Evolutionary conservation across 2,329 filamentous ascomycete genomes (phyloP).

Genomic region (Ascocoryne sarcoides): DNA sequence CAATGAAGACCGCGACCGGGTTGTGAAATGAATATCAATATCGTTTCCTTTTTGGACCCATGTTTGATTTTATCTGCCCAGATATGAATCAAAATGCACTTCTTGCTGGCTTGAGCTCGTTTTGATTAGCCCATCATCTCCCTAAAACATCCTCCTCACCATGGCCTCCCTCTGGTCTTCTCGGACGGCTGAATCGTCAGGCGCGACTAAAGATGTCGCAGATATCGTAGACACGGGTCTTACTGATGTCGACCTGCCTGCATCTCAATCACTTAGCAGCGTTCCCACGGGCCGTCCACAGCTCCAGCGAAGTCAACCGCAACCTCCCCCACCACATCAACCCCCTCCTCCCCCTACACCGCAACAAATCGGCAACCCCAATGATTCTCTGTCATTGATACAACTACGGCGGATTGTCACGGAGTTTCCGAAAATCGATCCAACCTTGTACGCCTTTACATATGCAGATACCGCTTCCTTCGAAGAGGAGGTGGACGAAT

Average conservation of each 20-base stretch:
- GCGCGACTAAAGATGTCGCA: conserved; percentile 16
- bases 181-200: conserved; percentile 9
- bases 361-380: conserved; percentile 32
- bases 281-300: conserved; percentile 24
- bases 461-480: conserved; percentile 67
- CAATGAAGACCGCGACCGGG: too few species aligned
- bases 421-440: conserved; percentile 62
- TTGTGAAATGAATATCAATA: too few species aligned
- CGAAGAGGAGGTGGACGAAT: conserved; percentile 89
- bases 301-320: conserved; percentile 31
- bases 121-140: too few species aligned
- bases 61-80: too few species aligned
- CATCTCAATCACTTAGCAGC: conserved; percentile 13
- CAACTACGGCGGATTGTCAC: conserved; percentile 66
- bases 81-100: too few species aligned
- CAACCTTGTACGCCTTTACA: conserved; percentile 75
- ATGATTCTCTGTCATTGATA: conserved; percentile 65
- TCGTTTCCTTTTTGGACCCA: too few species aligned
- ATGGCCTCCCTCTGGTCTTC: conserved; percentile 26
- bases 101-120: too few species aligned
- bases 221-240: conserved; percentile 38
- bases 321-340: conserved; percentile 29
- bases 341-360: conserved; percentile 26
- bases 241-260: conserved; percentile 27
- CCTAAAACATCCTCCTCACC: too few species aligned